A percentile compares a stretch with the other conserved stretches of the same genome.
Evolutionary conservation across 805 yeast genomes (phyloP).

Genomic region (Scheffersomyces spartinae): DNA sequence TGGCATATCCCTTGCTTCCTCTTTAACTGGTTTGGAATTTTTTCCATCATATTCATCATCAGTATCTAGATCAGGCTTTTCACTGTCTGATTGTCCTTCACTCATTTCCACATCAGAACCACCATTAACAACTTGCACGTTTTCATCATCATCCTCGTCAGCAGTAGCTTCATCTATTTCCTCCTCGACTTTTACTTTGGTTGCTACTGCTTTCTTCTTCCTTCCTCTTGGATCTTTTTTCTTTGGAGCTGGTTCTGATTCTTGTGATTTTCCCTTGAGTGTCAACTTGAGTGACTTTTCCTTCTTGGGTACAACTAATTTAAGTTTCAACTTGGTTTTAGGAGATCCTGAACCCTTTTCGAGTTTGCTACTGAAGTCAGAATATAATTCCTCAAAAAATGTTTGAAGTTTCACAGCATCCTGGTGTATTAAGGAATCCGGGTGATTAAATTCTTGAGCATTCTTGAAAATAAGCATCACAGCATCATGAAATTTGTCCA

Average conservation of each 20-base stretch:
- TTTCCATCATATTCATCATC: no score
- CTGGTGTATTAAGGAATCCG: constrained; percentile 55
- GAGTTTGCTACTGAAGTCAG: constrained; percentile 14
- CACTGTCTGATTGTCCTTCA: no score
- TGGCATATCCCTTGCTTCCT: no score
- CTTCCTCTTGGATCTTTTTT: constrained; percentile 6
- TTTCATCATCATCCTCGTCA: constrained; percentile 5
- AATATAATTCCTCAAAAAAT: constrained; percentile 33
- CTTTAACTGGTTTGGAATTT: no score
- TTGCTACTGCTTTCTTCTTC: constrained; percentile 7
- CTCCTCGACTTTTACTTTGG: constrained; percentile 5
- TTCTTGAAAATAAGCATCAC: constrained; percentile 59
- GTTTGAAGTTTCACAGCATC: constrained; percentile 56
- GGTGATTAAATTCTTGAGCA: constrained; percentile 70
- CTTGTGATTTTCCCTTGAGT: no score
- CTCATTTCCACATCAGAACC: no score
- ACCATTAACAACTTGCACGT: no score
- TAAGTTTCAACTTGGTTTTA: constrained; percentile 16
- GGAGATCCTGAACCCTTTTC: constrained; percentile 8
- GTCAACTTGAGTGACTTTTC: no score
- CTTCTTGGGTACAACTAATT: constrained; percentile 9
- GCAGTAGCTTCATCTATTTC: constrained; percentile 5
- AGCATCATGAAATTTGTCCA: constrained; percentile 49
- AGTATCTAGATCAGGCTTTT: no score
- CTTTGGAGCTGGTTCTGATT: constrained; percentile 7